phyloP scores from a whole-genome alignment of 2,329 filamentous ascomycete genomes.

The Byssothecium circinans region DNA sequence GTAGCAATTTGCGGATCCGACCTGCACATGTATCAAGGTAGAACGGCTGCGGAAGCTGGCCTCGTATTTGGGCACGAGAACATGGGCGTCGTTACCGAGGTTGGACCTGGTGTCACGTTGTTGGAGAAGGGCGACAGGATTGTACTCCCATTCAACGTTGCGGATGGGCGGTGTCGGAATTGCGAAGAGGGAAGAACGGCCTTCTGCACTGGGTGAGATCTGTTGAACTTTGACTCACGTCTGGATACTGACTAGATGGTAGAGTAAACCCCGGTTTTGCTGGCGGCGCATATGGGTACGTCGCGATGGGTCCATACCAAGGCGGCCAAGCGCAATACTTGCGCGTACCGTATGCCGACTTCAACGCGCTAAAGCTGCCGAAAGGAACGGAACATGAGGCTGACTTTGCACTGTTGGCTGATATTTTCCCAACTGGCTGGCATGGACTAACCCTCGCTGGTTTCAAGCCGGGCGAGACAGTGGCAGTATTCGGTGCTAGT shows the following conservation, averaged over 20 bases:
- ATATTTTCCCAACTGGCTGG: slow-evolving; percentile 58
- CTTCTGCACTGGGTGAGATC: slow-evolving; percentile 61
- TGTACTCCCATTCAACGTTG: slow-evolving; percentile 67
- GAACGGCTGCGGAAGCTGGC: slow-evolving; percentile 63
- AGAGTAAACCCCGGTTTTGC: slow-evolving; percentile 62
- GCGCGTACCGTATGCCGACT: slow-evolving; percentile 67
- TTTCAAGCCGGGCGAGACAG: slow-evolving; percentile 62
- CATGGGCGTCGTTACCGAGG: slow-evolving; percentile 60
- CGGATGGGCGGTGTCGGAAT: slow-evolving; percentile 64
- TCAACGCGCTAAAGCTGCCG: slow-evolving; percentile 65
- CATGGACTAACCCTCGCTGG: slow-evolving; percentile 60
- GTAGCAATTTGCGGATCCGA: slow-evolving; percentile 58
- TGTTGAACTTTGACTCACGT: background rate
- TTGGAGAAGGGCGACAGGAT: slow-evolving; percentile 65
- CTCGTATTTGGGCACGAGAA: slow-evolving; percentile 66
- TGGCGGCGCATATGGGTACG: slow-evolving; percentile 63
- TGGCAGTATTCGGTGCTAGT: slow-evolving; percentile 65
- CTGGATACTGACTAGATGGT: slow-evolving; percentile 5
- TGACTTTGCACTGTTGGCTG: slow-evolving; percentile 59
- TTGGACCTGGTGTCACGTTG: slow-evolving; percentile 61
- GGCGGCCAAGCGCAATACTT: slow-evolving; percentile 66
- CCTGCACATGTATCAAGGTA: slow-evolving; percentile 64
- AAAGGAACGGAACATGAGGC: slow-evolving; percentile 62
- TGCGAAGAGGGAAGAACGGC: slow-evolving; percentile 67
- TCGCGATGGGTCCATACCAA: slow-evolving; percentile 61